A percentile compares a stretch with the other conserved stretches of the same genome.
Conservation (phyloP, 164 flowering plant species). For the Nymphaea colorata region DNA sequence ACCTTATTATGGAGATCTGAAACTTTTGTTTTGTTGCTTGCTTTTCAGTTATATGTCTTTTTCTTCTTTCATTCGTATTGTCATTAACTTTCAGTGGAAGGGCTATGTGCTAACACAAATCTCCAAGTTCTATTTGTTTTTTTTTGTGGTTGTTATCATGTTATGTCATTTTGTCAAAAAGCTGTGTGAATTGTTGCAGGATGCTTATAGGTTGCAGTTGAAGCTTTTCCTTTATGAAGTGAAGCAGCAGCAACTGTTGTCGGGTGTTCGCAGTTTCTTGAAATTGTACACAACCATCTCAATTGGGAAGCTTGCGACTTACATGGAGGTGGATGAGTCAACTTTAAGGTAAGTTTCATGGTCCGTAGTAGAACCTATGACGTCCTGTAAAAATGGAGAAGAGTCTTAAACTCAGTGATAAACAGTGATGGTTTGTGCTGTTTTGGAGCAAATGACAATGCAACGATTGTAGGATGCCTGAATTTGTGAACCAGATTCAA, state of each 20-base stretch:
- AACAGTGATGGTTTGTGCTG: not conserved
- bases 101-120: not conserved
- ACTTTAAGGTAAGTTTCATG: conserved; percentile 52
- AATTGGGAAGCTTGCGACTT: conserved; percentile 68
- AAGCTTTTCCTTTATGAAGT: conserved; percentile 95
- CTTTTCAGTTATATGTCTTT: not conserved
- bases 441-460: not conserved
- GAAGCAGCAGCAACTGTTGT: conserved; percentile 86
- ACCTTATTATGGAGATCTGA: no score
- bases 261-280: conserved; percentile 77
- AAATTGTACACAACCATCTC: conserved; percentile 90
- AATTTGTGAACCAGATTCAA: no score
- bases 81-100: not conserved
- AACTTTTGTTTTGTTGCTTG: no score
- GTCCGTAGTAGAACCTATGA: not conserved
- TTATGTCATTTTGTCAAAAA: not conserved
- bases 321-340: conserved; percentile 96
- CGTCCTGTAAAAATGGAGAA: no score
- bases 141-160: not conserved
- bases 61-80: not conserved
- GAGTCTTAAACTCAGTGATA: no score
- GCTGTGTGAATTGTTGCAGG: conserved; percentile 34
- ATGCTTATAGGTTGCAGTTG: conserved; percentile 94
- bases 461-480: no score
- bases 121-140: not conserved